Conservation (phyloP, 768 basidiomycete species). For the Collybiopsis luxurians region DNA sequence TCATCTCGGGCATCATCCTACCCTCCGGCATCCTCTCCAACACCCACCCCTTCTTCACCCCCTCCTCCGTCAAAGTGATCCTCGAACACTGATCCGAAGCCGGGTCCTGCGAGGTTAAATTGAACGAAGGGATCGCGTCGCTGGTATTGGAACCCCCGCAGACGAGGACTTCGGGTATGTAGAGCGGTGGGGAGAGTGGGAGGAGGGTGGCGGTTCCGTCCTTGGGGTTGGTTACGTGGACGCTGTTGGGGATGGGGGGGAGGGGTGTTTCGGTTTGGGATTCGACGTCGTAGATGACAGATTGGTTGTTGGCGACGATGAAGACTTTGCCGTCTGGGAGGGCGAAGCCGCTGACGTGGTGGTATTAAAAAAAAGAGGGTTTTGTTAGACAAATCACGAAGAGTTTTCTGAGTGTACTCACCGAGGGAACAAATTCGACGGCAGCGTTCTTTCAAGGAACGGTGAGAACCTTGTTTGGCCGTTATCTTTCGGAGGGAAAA, state of each 20-base stretch:
- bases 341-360: constrained; percentile 43
- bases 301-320: constrained; percentile 32
- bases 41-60: constrained; percentile 35
- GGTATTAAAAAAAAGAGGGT: too few relatives aligned
- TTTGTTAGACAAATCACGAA: too few relatives aligned
- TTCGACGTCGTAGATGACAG: constrained; percentile 33
- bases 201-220: constrained; percentile 49
- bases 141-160: constrained; percentile 27
- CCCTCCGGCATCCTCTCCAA: constrained; percentile 50
- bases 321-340: constrained; percentile 45
- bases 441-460: constrained; percentile 51
- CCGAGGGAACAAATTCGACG: constrained; percentile 50
- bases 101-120: constrained; percentile 53
- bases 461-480: constrained; percentile 42
- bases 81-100: constrained; percentile 33
- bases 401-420: too few relatives aligned
- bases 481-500: too few relatives aligned
- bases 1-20: constrained; percentile 57
- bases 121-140: constrained; percentile 32
- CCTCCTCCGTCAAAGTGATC: constrained; percentile 52
- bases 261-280: constrained; percentile 29
- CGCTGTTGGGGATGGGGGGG: constrained; percentile 35
- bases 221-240: constrained; percentile 53
- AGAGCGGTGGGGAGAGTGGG: constrained; percentile 22
- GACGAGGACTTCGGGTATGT: constrained; percentile 33